Evolutionary conservation across 2,329 filamentous ascomycete species (phyloP).

Genomic region (Cercospora sp.): DNA sequence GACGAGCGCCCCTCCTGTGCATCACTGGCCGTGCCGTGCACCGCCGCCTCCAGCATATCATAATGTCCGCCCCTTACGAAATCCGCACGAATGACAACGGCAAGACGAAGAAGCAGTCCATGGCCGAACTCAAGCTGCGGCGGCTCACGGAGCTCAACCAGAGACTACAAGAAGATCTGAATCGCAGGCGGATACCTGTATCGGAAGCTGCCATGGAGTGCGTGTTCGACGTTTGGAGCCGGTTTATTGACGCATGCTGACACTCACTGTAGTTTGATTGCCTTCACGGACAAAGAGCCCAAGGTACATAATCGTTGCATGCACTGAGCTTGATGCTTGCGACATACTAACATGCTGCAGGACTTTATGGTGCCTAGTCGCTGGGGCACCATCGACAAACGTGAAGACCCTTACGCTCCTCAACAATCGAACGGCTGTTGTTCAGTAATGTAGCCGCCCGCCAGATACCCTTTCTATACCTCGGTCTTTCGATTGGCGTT

Average conservation of each 20-base stretch:
- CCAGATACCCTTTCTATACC: constrained; percentile 17
- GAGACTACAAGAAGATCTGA: constrained; percentile 90
- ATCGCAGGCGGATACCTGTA: constrained; percentile 91
- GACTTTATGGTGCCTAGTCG: constrained; percentile 99
- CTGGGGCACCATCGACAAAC: constrained; percentile 92
- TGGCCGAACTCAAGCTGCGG: constrained; percentile 96
- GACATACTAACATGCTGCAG: constrained; percentile 18
- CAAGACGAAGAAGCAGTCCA: constrained; percentile 96
- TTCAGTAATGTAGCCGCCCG: constrained; percentile 74
- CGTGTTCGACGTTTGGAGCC: constrained; percentile 24
- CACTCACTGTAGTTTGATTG: constrained; percentile 73
- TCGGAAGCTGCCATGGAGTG: constrained; percentile 76
- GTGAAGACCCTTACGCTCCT: constrained; percentile 97
- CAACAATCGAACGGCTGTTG: constrained; percentile 93
- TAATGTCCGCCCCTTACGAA: constrained; percentile 65
- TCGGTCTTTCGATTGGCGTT: constrained; percentile 30
- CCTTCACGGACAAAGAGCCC: constrained; percentile 91
- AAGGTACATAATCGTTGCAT: constrained; percentile 48
- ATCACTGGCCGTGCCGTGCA: neutral
- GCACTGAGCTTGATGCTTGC: neutral
- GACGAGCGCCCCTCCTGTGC: neutral
- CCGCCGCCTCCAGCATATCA: constrained; percentile 26
- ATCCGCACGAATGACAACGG: constrained; percentile 65
- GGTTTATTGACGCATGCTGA: constrained; percentile 5
- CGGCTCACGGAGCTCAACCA: constrained; percentile 96